Base-by-base conservation (phyloP, 495 filamentous ascomycete species). In the Podospora anserina region DNA sequence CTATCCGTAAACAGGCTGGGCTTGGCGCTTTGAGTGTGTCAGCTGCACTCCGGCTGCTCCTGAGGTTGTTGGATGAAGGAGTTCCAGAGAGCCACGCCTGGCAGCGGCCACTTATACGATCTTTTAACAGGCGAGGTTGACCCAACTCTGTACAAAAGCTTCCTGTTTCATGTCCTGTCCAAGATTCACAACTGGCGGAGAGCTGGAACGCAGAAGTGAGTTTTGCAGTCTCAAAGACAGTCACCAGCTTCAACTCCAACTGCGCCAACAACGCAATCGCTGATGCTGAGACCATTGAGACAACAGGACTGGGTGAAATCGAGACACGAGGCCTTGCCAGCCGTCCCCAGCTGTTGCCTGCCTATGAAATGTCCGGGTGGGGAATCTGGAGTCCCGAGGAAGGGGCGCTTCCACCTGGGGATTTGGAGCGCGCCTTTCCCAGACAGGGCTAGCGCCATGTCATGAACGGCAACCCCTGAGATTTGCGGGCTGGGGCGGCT, bases 381-480 rank as follows among this genome's bases (percentile, higher is more conserved):
- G n/a, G 55, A 26, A 58, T 58, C 39, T 56, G n/a, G 18, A 16
- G 18, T 69, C 28, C 44, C 32, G 55, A 69, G 30, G 23, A 56
- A 54, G 63, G 63, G 19, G 64, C 60, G 68, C 11, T 58, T 56
- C 49, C 64, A 56, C 26, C 64, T 70, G 69, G 75, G 69, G 67
- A 34, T 61, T 32, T 39, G 61, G 63, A 34, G 61, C 61, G 53
- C 67, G 61, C 65, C 53, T 65, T 68, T 6, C 71, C 71, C 2
- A 4, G 62, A 67, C 3, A 7, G 63, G 66, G 3, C 64, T 77
- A 74, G 74, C 63, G 66, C 58, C 11, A 2, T 30, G 15, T 49
- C 60, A 58, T 68, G 72, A 71, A 68, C 67, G 66, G 64, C 60
- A 66, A 70, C 70, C 74, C 76, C 76, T 72, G 27, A 70, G 71